Conservation (phyloP, 2,329 filamentous ascomycete species). For the Plectosphaerella cucumerina region DNA sequence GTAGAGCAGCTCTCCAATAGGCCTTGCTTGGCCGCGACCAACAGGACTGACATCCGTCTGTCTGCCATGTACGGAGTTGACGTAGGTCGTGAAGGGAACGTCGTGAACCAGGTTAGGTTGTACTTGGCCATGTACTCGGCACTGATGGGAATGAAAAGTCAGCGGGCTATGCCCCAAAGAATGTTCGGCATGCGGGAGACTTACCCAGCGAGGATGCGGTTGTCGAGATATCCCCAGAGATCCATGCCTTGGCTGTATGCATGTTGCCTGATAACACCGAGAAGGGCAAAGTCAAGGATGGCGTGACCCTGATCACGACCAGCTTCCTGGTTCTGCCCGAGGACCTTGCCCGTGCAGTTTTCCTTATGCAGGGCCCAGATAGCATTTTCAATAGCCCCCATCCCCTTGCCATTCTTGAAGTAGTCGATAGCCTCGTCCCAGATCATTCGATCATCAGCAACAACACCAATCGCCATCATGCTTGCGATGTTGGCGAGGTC, state of each 20-base stretch:
- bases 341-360: constrained; percentile 15
- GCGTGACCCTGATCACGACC: constrained; percentile 36
- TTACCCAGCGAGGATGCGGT: constrained; percentile 14
- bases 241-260: constrained; percentile 32
- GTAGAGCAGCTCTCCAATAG: constrained; percentile 33
- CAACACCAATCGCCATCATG: constrained; percentile 29
- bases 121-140: constrained; percentile 6
- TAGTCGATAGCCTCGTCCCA: constrained; percentile 27
- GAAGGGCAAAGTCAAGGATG: constrained; percentile 26
- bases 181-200: not conserved
- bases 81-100: constrained; percentile 3
- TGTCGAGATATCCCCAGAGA: constrained; percentile 23
- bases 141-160: not conserved
- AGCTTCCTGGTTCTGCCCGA: constrained; percentile 31
- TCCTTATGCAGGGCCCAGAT: constrained; percentile 19
- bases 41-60: constrained; percentile 21
- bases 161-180: too few relatives aligned
- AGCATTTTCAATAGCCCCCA: constrained; percentile 22
- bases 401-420: constrained; percentile 27
- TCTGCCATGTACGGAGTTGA: not conserved
- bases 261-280: constrained; percentile 29
- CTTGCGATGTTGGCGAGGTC: constrained; percentile 33
- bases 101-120: constrained; percentile 3
- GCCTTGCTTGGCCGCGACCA: constrained; percentile 26
- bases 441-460: constrained; percentile 31